Conservation (phyloP, 306 rosid species). For the Comarum palustre region DNA sequence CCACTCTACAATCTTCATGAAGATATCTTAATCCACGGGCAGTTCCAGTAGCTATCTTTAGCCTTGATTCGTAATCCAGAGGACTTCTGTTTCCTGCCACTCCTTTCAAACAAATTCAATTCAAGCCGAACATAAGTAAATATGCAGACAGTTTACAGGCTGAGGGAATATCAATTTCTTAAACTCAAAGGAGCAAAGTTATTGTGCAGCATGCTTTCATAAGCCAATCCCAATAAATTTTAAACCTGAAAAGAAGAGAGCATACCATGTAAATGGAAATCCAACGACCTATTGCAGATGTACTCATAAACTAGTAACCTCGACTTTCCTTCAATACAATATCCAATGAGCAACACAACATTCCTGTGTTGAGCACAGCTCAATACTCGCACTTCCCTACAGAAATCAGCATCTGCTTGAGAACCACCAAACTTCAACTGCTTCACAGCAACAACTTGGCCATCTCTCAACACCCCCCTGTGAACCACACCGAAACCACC, state of each 20-base stretch:
- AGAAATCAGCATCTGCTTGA: slow-evolving; percentile 83
- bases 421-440: slow-evolving; percentile 76
- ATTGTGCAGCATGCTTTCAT: background rate
- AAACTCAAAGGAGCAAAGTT: background rate
- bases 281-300: slow-evolving; percentile 84
- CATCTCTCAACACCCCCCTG: slow-evolving; percentile 69
- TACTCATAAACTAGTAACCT: slow-evolving; percentile 88
- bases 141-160: background rate
- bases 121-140: background rate
- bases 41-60: slow-evolving; percentile 74
- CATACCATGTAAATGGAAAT: slow-evolving; percentile 78
- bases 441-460: slow-evolving; percentile 92
- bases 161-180: background rate
- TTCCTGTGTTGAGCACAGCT: slow-evolving; percentile 99
- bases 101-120: slow-evolving; percentile 10
- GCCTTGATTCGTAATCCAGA: slow-evolving; percentile 69
- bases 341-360: slow-evolving; percentile 82
- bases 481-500: slow-evolving; percentile 89
- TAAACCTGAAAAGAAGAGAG: background rate
- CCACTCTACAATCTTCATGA: slow-evolving; percentile 98
- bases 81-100: slow-evolving; percentile 51
- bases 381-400: slow-evolving; percentile 82
- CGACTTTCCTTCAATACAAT: slow-evolving; percentile 58
- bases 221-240: background rate
- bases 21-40: slow-evolving; percentile 90